Conservation (phyloP, 768 basidiomycete genomes). For the Porphyrellus cyaneotinctus region DNA sequence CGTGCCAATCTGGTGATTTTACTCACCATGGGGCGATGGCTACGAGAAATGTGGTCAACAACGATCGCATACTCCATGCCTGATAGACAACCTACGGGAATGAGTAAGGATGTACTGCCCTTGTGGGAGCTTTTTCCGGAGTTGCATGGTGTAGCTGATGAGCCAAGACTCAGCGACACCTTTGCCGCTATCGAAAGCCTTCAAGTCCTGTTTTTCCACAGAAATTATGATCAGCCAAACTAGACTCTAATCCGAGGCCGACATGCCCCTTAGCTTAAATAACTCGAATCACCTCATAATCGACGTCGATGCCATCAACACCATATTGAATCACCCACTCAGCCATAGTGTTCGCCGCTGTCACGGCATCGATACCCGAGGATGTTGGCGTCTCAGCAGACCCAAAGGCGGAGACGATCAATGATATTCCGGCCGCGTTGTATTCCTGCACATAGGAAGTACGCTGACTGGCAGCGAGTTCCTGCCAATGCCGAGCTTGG, state of each 20-base stretch:
- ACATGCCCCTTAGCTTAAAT: not conserved
- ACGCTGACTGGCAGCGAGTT: constrained; percentile 38
- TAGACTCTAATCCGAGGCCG: not conserved
- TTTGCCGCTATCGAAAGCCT: constrained; percentile 28
- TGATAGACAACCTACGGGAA: constrained; percentile 27
- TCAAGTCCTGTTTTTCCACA: constrained; percentile 23
- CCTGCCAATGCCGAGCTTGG: constrained; percentile 44
- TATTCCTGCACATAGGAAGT: constrained; percentile 44
- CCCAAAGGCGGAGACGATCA: constrained; percentile 56
- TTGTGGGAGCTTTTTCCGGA: constrained; percentile 31
- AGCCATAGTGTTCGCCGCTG: constrained; percentile 41
- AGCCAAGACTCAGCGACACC: constrained; percentile 40
- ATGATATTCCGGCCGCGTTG: constrained; percentile 50
- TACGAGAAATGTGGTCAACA: not conserved
- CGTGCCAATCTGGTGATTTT: not conserved
- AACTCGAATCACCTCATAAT: constrained; percentile 39
- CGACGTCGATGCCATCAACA: constrained; percentile 53
- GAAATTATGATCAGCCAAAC: not conserved
- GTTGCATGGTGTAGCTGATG: constrained; percentile 28
- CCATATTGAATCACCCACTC: constrained; percentile 43
- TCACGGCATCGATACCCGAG: constrained; percentile 35
- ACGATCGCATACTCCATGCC: not conserved
- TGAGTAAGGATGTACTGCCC: constrained; percentile 34
- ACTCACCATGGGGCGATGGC: constrained; percentile 19
- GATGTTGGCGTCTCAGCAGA: constrained; percentile 41